A percentile compares a stretch with the other conserved stretches of the same genome.
Evolutionary conservation across 345 rosid species (phyloP).

Genomic region (Passiflora organensis): DNA sequence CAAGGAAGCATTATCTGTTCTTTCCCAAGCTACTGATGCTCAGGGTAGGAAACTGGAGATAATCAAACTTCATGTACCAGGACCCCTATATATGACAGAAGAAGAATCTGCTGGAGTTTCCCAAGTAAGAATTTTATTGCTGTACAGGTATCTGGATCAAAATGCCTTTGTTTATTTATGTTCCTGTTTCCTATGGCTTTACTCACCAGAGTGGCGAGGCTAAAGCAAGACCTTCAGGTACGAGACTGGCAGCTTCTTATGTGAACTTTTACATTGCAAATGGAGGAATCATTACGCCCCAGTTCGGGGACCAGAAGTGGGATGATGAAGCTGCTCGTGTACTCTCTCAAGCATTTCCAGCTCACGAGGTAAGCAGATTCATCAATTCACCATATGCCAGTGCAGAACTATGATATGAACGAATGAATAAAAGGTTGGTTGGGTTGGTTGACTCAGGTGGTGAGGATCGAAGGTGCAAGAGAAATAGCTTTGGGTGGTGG

Average conservation of each 20-base stretch:
- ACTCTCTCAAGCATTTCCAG: conserved; percentile 62
- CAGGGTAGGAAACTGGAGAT: conserved; percentile 62
- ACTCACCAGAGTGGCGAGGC: conserved; percentile 53
- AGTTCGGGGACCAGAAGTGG: conserved; percentile 72
- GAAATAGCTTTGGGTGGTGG: conserved; percentile 91
- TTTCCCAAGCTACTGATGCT: conserved; percentile 63
- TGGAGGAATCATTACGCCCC: conserved; percentile 68
- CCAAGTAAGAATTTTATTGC: conserved; percentile 42
- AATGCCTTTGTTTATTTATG: conserved; percentile 3
- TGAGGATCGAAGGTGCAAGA: conserved; percentile 67
- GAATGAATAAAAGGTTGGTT: neutral
- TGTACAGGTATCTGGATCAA: neutral
- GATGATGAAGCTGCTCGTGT: conserved; percentile 76
- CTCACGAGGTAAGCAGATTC: conserved; percentile 42
- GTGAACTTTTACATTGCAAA: conserved; percentile 75
- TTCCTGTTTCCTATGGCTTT: conserved; percentile 1
- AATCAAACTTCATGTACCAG: conserved; percentile 74
- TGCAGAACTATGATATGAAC: neutral
- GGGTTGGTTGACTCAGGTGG: conserved; percentile 49
- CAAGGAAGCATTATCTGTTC: conserved; percentile 52
- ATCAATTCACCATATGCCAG: conserved; percentile 5
- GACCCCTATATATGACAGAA: conserved; percentile 76
- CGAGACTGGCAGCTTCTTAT: conserved; percentile 86
- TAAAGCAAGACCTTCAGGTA: conserved; percentile 54
- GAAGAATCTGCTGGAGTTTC: conserved; percentile 72